These are phyloP conservation scores for Ophiosphaerella herpotricha DNA, from an alignment of 2,329 filamentous ascomycete species.

Conservation along the genomic window DNA sequence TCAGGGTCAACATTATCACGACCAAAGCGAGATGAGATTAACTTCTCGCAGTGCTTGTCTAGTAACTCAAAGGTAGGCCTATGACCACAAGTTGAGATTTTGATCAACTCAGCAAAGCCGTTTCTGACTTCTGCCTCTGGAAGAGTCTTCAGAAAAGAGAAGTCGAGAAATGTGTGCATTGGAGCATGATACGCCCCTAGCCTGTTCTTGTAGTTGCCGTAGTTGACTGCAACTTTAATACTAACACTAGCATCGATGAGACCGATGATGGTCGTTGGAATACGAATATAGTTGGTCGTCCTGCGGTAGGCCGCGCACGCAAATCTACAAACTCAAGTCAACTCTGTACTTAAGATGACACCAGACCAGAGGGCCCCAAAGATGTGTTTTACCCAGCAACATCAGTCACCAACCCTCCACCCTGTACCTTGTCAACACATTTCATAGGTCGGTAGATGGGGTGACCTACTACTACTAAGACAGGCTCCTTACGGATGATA, in stretches of 20 bases:
- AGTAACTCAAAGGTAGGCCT: conserved; percentile 68
- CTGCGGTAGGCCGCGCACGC: conserved; percentile 73
- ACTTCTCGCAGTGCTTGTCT: conserved; percentile 69
- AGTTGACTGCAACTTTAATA: conserved; percentile 80
- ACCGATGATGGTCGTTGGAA: conserved; percentile 75
- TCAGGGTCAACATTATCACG: conserved; percentile 60
- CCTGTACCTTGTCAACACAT: conserved; percentile 16
- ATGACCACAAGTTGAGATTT: conserved; percentile 74
- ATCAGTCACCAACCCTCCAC: conserved; percentile 49
- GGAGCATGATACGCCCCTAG: conserved; percentile 75
- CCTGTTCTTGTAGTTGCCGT: conserved; percentile 76
- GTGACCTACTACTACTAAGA: conserved; percentile 40
- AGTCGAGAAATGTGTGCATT: conserved; percentile 73
- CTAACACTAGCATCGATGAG: conserved; percentile 76
- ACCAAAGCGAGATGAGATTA: conserved; percentile 69
- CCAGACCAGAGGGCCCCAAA: conserved; percentile 57
- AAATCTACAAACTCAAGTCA: conserved; percentile 35
- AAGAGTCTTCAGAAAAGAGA: conserved; percentile 70
- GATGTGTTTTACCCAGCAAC: conserved; percentile 67
- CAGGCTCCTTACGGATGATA: conserved; percentile 64
- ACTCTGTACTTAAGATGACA: conserved; percentile 18
- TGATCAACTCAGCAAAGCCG: conserved; percentile 75
- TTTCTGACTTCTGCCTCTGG: conserved; percentile 72
- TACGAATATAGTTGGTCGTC: conserved; percentile 74
- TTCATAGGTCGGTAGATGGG: background rate